Evolutionary conservation across 108 stramenopile genomes (phyloP).

Genomic region (Stephanodiscus minutulus): DNA sequence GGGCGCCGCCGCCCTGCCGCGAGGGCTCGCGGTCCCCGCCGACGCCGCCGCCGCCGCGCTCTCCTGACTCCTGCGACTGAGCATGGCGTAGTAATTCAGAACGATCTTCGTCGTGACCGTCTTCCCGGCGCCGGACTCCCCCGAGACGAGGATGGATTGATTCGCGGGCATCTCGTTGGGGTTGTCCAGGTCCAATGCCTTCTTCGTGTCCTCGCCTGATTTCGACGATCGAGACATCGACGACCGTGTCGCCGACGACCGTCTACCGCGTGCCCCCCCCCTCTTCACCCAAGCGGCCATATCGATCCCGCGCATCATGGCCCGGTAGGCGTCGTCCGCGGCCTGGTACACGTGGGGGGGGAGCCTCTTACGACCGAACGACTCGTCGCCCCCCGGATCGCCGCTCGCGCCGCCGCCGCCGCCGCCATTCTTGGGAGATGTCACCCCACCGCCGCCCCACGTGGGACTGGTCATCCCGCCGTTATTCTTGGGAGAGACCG

Average conservation of each 20-base stretch:
- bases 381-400: not conserved
- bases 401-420: not conserved
- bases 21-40: not conserved
- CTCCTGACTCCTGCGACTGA: constrained; percentile 59
- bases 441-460: too few species aligned
- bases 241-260: constrained; percentile 18
- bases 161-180: constrained; percentile 37
- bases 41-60: constrained; percentile 22
- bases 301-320: constrained; percentile 69
- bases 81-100: constrained; percentile 82
- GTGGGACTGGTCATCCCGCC: not conserved
- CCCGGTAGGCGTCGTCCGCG: constrained; percentile 93
- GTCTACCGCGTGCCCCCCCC: not conserved
- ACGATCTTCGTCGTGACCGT: constrained; percentile 89
- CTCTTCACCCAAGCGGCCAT: constrained; percentile 37
- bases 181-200: too few species aligned
- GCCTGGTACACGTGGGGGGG: constrained; percentile 83
- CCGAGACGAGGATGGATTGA: constrained; percentile 78
- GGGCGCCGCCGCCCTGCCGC: not conserved
- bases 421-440: too few species aligned
- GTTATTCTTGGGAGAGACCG: not conserved
- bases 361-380: constrained; percentile 10
- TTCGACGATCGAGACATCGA: too few species aligned
- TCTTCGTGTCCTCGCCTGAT: constrained; percentile 16
- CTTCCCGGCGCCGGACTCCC: constrained; percentile 89